Evolutionary conservation across 2,329 filamentous ascomycete genomes (phyloP).

Genomic region (Alternaria solani): DNA sequence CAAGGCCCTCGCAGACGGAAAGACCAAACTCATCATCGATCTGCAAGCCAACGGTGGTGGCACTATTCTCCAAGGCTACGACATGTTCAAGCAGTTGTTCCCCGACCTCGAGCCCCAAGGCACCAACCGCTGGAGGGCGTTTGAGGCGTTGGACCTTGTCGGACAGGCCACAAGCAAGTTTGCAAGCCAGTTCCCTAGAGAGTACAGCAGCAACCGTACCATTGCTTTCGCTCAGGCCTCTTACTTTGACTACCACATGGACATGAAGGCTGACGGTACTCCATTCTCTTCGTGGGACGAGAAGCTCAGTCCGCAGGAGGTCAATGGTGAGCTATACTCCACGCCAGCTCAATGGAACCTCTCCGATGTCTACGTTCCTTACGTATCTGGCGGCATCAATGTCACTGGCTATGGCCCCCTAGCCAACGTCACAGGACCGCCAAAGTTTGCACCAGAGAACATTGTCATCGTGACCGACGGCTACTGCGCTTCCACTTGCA

Average conservation of each 20-base stretch:
- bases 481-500: conserved; percentile 66
- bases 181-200: conserved; percentile 44
- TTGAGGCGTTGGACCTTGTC: conserved; percentile 57
- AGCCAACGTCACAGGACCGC: conserved; percentile 53
- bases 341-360: conserved; percentile 47
- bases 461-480: conserved; percentile 65
- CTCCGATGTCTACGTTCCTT: conserved; percentile 41
- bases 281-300: conserved; percentile 59
- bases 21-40: conserved; percentile 68
- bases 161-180: conserved; percentile 51
- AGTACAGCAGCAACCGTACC: conserved; percentile 47
- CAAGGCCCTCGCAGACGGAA: conserved; percentile 58
- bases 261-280: conserved; percentile 59
- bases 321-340: conserved; percentile 54
- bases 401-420: conserved; percentile 47
- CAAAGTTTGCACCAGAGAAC: conserved; percentile 63
- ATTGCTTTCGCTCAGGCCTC: conserved; percentile 49
- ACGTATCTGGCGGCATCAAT: conserved; percentile 47
- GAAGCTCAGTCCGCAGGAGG: conserved; percentile 47
- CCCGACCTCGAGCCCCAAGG: conserved; percentile 60
- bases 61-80: conserved; percentile 66
- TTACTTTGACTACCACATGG: conserved; percentile 58
- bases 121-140: conserved; percentile 61
- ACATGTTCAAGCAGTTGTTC: conserved; percentile 67
- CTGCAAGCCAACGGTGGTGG: conserved; percentile 68